Percentiles rank a stretch among this genome's conserved stretches.
Evolutionary conservation across 257 asterid species (phyloP).

Genomic region (Solanum sitiens): DNA sequence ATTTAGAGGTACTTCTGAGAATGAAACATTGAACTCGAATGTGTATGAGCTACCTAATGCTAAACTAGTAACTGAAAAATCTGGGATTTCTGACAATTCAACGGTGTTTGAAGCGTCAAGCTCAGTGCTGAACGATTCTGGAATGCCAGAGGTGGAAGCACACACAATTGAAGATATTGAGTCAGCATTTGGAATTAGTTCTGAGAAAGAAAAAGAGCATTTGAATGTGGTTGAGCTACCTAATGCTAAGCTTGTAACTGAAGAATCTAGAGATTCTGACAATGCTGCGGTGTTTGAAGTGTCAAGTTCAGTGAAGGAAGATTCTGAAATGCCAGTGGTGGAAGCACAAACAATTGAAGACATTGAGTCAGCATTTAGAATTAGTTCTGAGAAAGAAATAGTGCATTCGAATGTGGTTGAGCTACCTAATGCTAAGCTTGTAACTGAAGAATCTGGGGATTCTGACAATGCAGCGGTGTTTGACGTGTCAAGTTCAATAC

Average conservation of each 20-base stretch:
- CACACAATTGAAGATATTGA: slow-evolving; percentile 1
- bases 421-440: background rate
- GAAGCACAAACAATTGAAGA: slow-evolving; percentile 23
- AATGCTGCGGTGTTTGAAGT: background rate
- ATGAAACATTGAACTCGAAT: background rate
- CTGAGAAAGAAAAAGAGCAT: slow-evolving; percentile 6
- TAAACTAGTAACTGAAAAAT: background rate
- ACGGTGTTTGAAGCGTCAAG: background rate
- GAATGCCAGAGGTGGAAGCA: slow-evolving; percentile 13
- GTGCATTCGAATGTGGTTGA: background rate
- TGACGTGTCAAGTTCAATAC: background rate
- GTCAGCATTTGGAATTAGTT: background rate
- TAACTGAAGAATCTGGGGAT: background rate
- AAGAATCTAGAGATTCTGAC: background rate
- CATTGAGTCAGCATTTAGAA: slow-evolving; percentile 9
- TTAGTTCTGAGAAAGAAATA: slow-evolving; percentile 1
- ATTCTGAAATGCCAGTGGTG: slow-evolving; percentile 7
- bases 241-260: slow-evolving; percentile 8
- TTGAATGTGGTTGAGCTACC: background rate
- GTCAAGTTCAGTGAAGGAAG: slow-evolving; percentile 1
- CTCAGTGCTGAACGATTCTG: background rate
- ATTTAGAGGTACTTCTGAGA: slow-evolving; percentile 7
- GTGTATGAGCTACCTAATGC: background rate
- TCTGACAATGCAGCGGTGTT: background rate
- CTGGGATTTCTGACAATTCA: background rate